Base-by-base conservation (phyloP, 805 yeast species). In the Grigorovia humatica region DNA sequence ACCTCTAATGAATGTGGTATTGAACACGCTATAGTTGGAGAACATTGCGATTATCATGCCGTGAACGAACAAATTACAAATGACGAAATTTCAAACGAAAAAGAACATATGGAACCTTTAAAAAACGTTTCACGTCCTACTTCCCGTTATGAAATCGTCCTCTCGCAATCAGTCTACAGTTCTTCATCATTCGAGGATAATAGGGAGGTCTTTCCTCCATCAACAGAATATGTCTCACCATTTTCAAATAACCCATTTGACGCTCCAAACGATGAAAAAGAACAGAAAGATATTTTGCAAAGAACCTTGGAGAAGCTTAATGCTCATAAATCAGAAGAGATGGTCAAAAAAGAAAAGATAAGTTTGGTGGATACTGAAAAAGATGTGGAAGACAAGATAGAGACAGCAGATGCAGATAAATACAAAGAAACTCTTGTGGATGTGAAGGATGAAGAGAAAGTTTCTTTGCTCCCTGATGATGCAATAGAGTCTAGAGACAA, bases 141-240 rank as follows among this genome's bases (percentile, higher is more conserved):
- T n/a, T 19, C 49, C 17, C 27, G 48, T 15, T 60, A 59, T 46
- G 54, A 63, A 51, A 44, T 63, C 23, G 32, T 56, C 1, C 52
- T 61, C 27, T 49, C 60, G 8, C 58, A 53, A 9, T 63, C 67
- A 6, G 56, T 54, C 1, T 63, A 63, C 38, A 62, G 64, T 48
- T 44, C 56, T 1, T 51, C 61, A 4, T 62, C 66, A 9, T 47
- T 32, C 43, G 62, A 57, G 13, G 63, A 60, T 35, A 57, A 57
- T 43, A 48, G 41, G 2, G 46, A 51, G 1, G 8, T 52, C n/a
- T 18, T 48, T 20, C 51, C 53, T 9, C 43, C 55, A 1, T 11
- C 46, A 8, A 38, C 43, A 17, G 57, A 53, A 13, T 63, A 63
- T 44, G 45, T 57, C 1, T 61, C 67, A 7, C 65, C 66, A 12